Evolutionary conservation across 2,329 filamentous ascomycete genomes (phyloP).

Genomic region (Whalleya microplaca): DNA sequence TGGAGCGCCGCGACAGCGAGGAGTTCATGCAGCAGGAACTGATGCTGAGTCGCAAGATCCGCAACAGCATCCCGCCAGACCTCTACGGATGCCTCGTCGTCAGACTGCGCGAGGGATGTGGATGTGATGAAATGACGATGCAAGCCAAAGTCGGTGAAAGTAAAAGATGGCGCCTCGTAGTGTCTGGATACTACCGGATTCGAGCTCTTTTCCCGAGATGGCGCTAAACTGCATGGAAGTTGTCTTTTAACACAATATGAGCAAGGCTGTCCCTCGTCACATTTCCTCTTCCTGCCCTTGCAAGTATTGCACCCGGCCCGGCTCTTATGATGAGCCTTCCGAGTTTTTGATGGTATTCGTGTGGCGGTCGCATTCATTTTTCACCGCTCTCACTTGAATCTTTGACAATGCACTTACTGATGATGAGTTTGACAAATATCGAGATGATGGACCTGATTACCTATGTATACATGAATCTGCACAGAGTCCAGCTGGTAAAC

Average conservation of each 20-base stretch:
- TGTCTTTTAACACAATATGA: conserved; percentile 29
- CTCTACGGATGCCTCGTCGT: conserved; percentile 16
- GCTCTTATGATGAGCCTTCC: conserved; percentile 26
- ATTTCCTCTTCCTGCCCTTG: conserved; percentile 29
- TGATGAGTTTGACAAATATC: background rate
- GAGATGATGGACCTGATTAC: too few relatives aligned
- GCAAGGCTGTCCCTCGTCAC: conserved; percentile 33
- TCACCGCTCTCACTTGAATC: background rate
- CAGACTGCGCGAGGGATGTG: conserved; percentile 22
- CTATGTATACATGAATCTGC: too few relatives aligned
- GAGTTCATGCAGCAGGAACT: conserved; percentile 31
- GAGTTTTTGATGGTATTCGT: conserved; percentile 10
- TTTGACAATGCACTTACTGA: background rate
- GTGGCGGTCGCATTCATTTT: background rate
- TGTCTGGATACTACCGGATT: background rate
- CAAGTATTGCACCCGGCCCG: conserved; percentile 21
- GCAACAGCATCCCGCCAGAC: conserved; percentile 27
- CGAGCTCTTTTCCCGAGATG: conserved; percentile 3
- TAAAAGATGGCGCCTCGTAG: conserved; percentile 17
- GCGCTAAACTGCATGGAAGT: conserved; percentile 26
- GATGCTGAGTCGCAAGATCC: conserved; percentile 25
- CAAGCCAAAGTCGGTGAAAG: conserved; percentile 26
- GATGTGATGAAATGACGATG: conserved; percentile 29
- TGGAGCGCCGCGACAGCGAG: conserved; percentile 31
- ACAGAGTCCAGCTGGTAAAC: too few relatives aligned